Conservation (phyloP, 2,329 filamentous ascomycete species). For the Parastagonospora avenae region DNA sequence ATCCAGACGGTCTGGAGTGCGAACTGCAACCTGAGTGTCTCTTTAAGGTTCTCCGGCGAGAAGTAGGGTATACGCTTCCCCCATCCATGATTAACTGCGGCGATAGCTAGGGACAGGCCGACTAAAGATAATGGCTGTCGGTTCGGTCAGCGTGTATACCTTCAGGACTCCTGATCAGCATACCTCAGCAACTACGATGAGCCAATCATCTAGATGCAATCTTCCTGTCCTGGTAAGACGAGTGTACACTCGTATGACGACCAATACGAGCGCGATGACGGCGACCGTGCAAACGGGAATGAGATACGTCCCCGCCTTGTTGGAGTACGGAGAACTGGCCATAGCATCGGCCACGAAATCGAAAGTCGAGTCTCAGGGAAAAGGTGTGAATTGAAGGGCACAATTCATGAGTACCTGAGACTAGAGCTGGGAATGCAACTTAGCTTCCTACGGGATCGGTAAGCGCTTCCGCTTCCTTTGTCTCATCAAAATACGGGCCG, state of each 20-base stretch:
- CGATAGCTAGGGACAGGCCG: slow-evolving; percentile 18
- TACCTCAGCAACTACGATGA: slow-evolving; percentile 32
- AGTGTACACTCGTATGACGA: slow-evolving; percentile 27
- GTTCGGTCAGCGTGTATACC: neutral
- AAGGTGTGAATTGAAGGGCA: too few species aligned
- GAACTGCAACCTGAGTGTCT: slow-evolving; percentile 27
- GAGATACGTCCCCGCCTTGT: slow-evolving; percentile 24
- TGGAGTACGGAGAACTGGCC: slow-evolving; percentile 22
- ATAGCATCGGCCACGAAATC: slow-evolving; percentile 8
- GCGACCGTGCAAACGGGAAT: slow-evolving; percentile 26
- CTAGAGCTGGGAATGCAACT: too few species aligned
- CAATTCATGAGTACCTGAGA: too few species aligned
- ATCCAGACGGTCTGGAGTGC: slow-evolving; percentile 32
- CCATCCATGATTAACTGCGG: slow-evolving; percentile 27
- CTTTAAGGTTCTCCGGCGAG: slow-evolving; percentile 12
- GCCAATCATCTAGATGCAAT: slow-evolving; percentile 32
- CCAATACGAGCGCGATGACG: slow-evolving; percentile 21
- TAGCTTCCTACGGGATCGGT: too few species aligned
- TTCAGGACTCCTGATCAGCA: neutral
- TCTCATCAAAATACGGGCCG: too few species aligned
- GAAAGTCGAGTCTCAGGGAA: too few species aligned
- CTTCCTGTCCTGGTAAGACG: slow-evolving; percentile 18
- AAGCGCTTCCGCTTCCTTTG: too few species aligned
- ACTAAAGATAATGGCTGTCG: slow-evolving; percentile 19
- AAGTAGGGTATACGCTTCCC: slow-evolving; percentile 27